Evolutionary conservation across 2,329 filamentous ascomycete species (phyloP).

Genomic region (Pezicula radicicola): DNA sequence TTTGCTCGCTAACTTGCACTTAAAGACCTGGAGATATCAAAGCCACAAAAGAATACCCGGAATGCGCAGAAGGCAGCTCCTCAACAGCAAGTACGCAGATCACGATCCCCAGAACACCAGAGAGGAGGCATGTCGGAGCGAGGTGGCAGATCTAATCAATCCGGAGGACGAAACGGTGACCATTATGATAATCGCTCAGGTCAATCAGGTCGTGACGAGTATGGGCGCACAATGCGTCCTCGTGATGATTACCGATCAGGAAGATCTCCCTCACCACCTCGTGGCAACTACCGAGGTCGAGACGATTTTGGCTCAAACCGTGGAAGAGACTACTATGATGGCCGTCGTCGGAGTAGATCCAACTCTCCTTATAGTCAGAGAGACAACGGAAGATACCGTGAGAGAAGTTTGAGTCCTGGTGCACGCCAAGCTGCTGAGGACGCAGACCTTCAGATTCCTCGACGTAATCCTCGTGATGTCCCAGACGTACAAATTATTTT

Average conservation of each 20-base stretch:
- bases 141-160: slow-evolving; percentile 37
- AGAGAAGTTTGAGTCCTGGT: slow-evolving; percentile 68
- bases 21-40: slow-evolving; percentile 84
- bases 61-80: slow-evolving; percentile 35
- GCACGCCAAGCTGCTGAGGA: slow-evolving; percentile 53
- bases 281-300: slow-evolving; percentile 54
- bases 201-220: slow-evolving; percentile 28
- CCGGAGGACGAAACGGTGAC: slow-evolving; percentile 26
- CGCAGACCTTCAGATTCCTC: slow-evolving; percentile 67
- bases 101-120: slow-evolving; percentile 60
- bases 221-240: slow-evolving; percentile 44
- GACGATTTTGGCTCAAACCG: slow-evolving; percentile 54
- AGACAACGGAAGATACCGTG: slow-evolving; percentile 54
- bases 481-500: slow-evolving; percentile 89
- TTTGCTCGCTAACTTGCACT: slow-evolving; percentile 25
- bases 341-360: slow-evolving; percentile 57
- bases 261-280: slow-evolving; percentile 56
- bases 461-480: slow-evolving; percentile 69
- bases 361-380: slow-evolving; percentile 57
- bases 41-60: slow-evolving; percentile 76
- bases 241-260: slow-evolving; percentile 65
- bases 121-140: slow-evolving; percentile 31
- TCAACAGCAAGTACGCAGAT: slow-evolving; percentile 39
- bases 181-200: slow-evolving; percentile 36
- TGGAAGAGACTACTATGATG: slow-evolving; percentile 29